These are phyloP conservation scores for Leptographium lundbergii DNA, from an alignment of 2,329 filamentous ascomycete species.

Conservation along the genomic window DNA sequence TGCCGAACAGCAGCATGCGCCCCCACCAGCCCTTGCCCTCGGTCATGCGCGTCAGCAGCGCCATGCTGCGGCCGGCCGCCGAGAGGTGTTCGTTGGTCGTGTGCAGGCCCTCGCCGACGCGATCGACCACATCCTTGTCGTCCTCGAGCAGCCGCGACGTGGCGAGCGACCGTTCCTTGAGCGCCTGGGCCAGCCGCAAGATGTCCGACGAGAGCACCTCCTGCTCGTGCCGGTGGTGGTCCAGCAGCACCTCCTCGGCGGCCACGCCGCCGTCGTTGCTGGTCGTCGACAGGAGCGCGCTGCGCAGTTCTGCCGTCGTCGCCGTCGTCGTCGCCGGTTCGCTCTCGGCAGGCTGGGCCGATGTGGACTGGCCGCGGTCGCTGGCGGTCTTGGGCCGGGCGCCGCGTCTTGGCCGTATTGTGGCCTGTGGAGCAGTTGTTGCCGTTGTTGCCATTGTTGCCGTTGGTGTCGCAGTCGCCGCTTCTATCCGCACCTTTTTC, in stretches of 20 bases:
- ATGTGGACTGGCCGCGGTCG: slow-evolving; percentile 2
- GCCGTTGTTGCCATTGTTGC: not conserved
- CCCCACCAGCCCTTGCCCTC: slow-evolving; percentile 86
- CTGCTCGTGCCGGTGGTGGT: slow-evolving; percentile 69
- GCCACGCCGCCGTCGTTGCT: slow-evolving; percentile 21
- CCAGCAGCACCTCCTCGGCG: slow-evolving; percentile 58
- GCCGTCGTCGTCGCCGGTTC: slow-evolving; percentile 15
- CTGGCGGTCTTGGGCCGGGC: not conserved
- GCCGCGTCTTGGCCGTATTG: not conserved
- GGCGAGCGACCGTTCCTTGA: slow-evolving; percentile 61
- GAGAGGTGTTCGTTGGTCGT: slow-evolving; percentile 66
- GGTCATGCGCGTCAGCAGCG: slow-evolving; percentile 61
- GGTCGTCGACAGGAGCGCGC: slow-evolving; percentile 11
- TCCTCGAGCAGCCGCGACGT: slow-evolving; percentile 61
- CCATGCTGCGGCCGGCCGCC: slow-evolving; percentile 64
- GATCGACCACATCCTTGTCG: slow-evolving; percentile 57
- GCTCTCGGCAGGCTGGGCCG: slow-evolving; percentile 5
- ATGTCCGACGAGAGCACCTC: slow-evolving; percentile 71
- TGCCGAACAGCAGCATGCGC: slow-evolving; percentile 68
- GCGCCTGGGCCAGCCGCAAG: slow-evolving; percentile 62
- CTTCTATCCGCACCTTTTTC: slow-evolving; percentile 1
- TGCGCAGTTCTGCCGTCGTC: slow-evolving; percentile 22
- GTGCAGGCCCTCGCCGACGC: slow-evolving; percentile 63
- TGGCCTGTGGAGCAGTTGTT: not conserved
- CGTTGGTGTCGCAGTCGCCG: slow-evolving; percentile 2